A percentile compares a stretch with the other conserved stretches of the same genome.
Evolutionary conservation across 768 basidiomycete genomes (phyloP).

Genomic region (Cubamyces sp.): DNA sequence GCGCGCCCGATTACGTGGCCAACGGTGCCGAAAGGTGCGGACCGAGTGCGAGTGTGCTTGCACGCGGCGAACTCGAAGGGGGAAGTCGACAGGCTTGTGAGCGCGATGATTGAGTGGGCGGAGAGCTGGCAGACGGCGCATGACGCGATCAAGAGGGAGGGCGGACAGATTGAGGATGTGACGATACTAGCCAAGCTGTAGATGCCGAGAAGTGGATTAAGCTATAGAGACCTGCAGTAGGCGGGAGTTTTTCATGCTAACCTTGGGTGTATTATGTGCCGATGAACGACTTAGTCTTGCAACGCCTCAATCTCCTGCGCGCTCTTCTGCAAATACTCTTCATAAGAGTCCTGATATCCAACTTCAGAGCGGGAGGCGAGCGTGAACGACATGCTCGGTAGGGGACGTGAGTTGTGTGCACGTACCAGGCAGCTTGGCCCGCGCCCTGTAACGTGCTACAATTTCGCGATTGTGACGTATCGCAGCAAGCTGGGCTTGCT

Average conservation of each 20-base stretch:
- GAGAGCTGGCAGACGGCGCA: constrained; percentile 20
- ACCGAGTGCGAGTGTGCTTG: constrained; percentile 87
- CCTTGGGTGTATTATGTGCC: too few relatives aligned
- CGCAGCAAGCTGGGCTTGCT: constrained; percentile 79
- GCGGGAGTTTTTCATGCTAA: neutral
- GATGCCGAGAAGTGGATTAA: neutral
- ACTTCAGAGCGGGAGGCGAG: constrained; percentile 36
- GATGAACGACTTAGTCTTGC: constrained; percentile 52
- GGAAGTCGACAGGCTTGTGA: constrained; percentile 61
- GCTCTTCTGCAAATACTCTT: constrained; percentile 59
- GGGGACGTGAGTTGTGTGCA: neutral
- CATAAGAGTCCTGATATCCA: constrained; percentile 64
- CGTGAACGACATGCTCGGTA: neutral
- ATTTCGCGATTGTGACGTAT: constrained; percentile 74
- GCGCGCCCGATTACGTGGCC: constrained; percentile 84
- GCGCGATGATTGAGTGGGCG: constrained; percentile 34
- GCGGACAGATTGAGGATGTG: neutral
- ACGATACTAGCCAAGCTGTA: constrained; percentile 28
- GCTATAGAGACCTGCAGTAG: neutral
- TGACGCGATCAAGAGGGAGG: constrained; percentile 1
- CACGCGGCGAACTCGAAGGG: constrained; percentile 72
- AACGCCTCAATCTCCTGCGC: constrained; percentile 65
- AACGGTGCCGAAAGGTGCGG: constrained; percentile 85
- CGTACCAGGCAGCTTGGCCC: constrained; percentile 56
- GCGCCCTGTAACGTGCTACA: constrained; percentile 66